Evolutionary conservation across 805 yeast species (phyloP).

Genomic region (Candida arabinofermentans): DNA sequence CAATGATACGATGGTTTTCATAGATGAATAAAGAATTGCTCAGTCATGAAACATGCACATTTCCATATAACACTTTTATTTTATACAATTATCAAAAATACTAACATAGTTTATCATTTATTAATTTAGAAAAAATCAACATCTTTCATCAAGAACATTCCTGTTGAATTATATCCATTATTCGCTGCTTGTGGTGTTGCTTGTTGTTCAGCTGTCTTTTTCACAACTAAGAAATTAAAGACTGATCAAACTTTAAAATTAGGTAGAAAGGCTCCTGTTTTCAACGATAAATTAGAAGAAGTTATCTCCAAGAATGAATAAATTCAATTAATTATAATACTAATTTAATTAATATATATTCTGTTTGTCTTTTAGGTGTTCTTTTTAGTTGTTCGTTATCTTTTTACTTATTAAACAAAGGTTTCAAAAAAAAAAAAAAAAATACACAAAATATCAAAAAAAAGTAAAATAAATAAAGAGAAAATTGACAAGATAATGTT

Average conservation of each 20-base stretch:
- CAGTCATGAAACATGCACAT: too few species aligned
- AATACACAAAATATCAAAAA: background rate
- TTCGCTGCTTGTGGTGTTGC: slow-evolving; percentile 56
- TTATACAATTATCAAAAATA: background rate
- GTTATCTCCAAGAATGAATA: slow-evolving; percentile 28
- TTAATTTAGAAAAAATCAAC: slow-evolving; percentile 12
- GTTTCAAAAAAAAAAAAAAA: background rate
- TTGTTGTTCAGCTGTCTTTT: slow-evolving; percentile 42
- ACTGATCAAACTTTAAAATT: slow-evolving; percentile 48
- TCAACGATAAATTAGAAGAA: slow-evolving; percentile 34
- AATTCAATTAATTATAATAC: too few species aligned
- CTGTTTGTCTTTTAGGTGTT: background rate
- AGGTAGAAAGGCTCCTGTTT: slow-evolving; percentile 43
- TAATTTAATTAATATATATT: background rate
- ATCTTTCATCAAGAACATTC: slow-evolving; percentile 31
- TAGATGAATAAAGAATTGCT: too few species aligned
- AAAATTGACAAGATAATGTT: too few species aligned
- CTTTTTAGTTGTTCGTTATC: background rate
- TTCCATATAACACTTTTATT: too few species aligned
- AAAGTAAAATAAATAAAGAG: background rate
- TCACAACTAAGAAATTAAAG: slow-evolving; percentile 47
- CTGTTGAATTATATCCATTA: slow-evolving; percentile 57
- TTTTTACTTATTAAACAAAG: background rate
- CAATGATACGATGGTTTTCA: too few species aligned
- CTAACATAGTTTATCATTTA: background rate